Evolutionary conservation across 768 basidiomycete species (phyloP), one percentile per base, ranked within the genome.

Genomic region (Termitomyces sp.): DNA sequence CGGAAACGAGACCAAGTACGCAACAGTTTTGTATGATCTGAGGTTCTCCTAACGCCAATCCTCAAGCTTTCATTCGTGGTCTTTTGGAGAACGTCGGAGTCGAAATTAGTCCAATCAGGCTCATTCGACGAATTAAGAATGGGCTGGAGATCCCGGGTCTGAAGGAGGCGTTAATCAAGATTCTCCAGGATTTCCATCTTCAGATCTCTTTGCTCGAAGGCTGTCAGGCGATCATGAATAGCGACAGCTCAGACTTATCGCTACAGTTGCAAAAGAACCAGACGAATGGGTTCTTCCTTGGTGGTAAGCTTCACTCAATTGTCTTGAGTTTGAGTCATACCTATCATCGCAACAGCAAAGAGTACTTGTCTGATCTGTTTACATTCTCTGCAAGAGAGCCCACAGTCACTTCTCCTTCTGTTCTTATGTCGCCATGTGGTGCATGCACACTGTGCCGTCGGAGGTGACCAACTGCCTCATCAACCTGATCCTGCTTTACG

Each of bases 71-170:
- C 76, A 98, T 99, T 43, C 88, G 95, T 3, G 95, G 92, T 8
- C 75, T 99, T 3, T 79, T 99, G 4, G 95, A 98, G 75, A 97
- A 97, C 61, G 93, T 98, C 46, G 95, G 96, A 24, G 87, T 94
- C 1, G 95, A 98, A 65, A 97, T 98, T 65, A 90, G 95, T 67
- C 96, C 97, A 4, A 89, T 98, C 56, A 85, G 94, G 1, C 80
- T 99, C 53, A 96, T 99, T 49, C 85, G 94, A 3, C 86, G 96
- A 10, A 98, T 99, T 72, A 89, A 91, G 75, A 94, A 98, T 64
- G 95, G 97, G 2, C 79, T 98, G 3, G 95, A 98, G 72, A 98
- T 99, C 46, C 94, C 94, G 0, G 96, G 96, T 1, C 79, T 99
- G 58, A 95, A 97, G 69, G 87, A 88, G 50, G 95, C 96, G 4